Evolutionary conservation across 164 flowering plant genomes (phyloP), one percentile per base, ranked within the genome.

Genomic region (Annona cherimola): DNA sequence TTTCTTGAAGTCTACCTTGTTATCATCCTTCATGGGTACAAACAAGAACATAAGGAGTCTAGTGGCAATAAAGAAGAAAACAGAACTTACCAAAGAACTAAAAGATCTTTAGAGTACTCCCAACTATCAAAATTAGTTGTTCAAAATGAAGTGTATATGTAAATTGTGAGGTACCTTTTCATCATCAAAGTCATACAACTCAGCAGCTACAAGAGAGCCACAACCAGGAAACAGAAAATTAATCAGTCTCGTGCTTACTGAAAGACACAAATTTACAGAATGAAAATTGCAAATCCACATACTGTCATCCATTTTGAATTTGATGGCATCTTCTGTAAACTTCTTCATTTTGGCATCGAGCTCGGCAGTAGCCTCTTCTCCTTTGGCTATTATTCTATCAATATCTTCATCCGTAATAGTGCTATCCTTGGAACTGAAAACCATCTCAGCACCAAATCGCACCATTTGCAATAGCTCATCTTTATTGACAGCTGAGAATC

Each of bases 381-480:
- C 99, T 81, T 89, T 93, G 55, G 99, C 99, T 74, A 96, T 96
- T 59, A 93, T 96, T 76, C 98, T 86, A 73, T 96, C 99, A 61
- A 96, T 93, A 79, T 96, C 99, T 76, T 96, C 99, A 82, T 96
- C 98, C 14, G 98, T 96, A 67, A 96, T 89, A 16, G 98, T 96
- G 86, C 97, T 93, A 63, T 96, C 99, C 76, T 92, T 92, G 54
- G 99, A 93, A 81, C 97, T 93, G 84, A 96, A 96, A 74, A 96
- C 99, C 99, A 96, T 96, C 83, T 96, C 99, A 72, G 98, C 99
- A 76, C 99, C 99, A 87, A 91, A 96, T 71, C 99, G 89, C 81
- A 96, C 98, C 99, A 96, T 96, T 82, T 96, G 98, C 67, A 96
- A 85, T 57, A 96, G 85, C 76, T 96, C 99, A 83, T 93, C 99